Base-by-base conservation (phyloP, 257 asterid species). In the Scutellaria minor region DNA sequence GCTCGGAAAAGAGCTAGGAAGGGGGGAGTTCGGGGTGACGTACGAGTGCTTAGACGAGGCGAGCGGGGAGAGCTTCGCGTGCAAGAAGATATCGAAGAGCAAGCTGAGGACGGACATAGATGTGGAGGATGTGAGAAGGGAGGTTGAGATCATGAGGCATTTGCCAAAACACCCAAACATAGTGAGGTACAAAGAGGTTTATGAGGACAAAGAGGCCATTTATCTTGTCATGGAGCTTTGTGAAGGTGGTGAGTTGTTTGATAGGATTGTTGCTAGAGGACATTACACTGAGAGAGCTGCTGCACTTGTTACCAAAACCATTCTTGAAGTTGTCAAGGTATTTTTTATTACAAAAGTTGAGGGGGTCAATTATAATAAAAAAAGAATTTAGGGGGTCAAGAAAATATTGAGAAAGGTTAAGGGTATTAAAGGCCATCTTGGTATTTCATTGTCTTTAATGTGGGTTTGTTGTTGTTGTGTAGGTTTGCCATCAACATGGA, bases 221-320 rank as follows among this genome's bases (percentile, higher is more conserved):
- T 89, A 86, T 68, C 86, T 92, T 64, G 90, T 92, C 2, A 92
- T 92, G 98, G 98, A 92, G 80, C 86, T 90, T n/a, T 90, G 98
- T 75, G 85, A 87, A 59, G 96, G 98, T 6, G 98, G 98, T 0
- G 98, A 92, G 63, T 68, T 92, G 3, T 92, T 92, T 61, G 98
- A 92, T 75, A 89, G 98, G 77, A 90, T 92, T 20, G 87, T 92
- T 12, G 83, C 88, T 0, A 85, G 81, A 61, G 96, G 96, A 3
- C 98, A 92, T 84, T 92, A 85, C n/a, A 88, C 96, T 2, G 98
- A 92, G 76, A 78, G 96, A 79, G 92, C 88, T 41, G 96, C 98
- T 40, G 92, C 96, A 6, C 81, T 52, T 41, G 96, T 82, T 15
- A 85, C 90, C 75, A 88, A 88, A 75, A 92, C 96, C 15, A 90